Base-by-base conservation (phyloP, 1,284 basidiomycete species). In the Ceratobasidium sp. region DNA sequence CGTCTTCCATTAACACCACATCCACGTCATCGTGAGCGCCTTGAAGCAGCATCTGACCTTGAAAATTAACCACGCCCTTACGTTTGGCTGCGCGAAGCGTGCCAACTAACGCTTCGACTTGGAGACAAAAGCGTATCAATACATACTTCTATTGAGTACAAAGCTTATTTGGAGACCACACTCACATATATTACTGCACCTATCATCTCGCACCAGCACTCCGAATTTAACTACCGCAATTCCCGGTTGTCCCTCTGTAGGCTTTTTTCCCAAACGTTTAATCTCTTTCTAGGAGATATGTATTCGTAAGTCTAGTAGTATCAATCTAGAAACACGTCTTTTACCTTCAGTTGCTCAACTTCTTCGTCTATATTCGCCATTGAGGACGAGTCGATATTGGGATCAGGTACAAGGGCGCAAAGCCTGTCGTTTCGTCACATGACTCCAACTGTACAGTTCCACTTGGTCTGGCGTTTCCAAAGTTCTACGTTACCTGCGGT, bases 1-100 rank as follows among this genome's bases (percentile, higher is more conserved):
- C 71, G 42, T 74, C 77, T 26, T 64, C 57, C 15, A 78, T 50
- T 15, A 78, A 33, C 20, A 78, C 40, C 17, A 78, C 70, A 38
- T 78, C 77, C 9, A 80, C 75, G 28, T 80, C 50, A 54, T 80
- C 79, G 48, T 80, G 79, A 1, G 69, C 78, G n/a, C 79, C 79
- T 77, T 80, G 79, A 46, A 80, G 52, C 57, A 80, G 52, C 33
- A 80, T 69, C 40, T 79, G 66, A 15, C 69, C 65, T 26, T 80
- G 52, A 48, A 79, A 80, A 7, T 67, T 56, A 6, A 80, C 62
- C 10, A 80, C 78, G n/a, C 69, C 65, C 13, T 78, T 78, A 28
- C 66, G 44, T 54, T 80, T 80, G 17, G 79, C 79, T n/a, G 79
- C 78, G 5, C 77, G 77, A 15, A 80, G 62, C 9, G 76, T 78